Base-by-base conservation (phyloP, 176 grass and related monocot species). In the Aegilops tauschii region DNA sequence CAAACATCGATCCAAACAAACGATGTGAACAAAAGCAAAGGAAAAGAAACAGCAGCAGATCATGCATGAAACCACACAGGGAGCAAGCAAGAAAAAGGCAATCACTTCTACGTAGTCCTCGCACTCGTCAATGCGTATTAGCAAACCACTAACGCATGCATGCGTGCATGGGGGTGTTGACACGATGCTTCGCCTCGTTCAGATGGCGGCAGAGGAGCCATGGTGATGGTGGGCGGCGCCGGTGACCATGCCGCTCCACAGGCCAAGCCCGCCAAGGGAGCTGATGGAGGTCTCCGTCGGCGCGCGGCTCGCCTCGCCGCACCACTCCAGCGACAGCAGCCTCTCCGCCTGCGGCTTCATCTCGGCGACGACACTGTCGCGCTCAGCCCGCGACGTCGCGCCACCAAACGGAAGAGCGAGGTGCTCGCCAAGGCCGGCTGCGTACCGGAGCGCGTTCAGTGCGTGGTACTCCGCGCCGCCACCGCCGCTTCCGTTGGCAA, bases 231-330 rank as follows among this genome's bases (percentile, higher is more conserved):
- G 81, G 54, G 56, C 40, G 20, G 44, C 76, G 39, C 89, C 84
- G 62, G 84, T 80, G 30, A 93, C 79, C 92, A 97, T 90, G 77
- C 90, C 84, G 61, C 87, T 88, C 95, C 95, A 97, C 84, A 95
- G 78, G 40, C 87, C 92, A 16, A 91, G 39, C 29, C 87, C 84
- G 27, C 87, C 20, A 12, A 88, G 61, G 49, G 88, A 97, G 65
- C 80, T 73, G 18, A 90, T 87, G 67, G 89, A 86, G 85, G 86
- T 90, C 21, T 82, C 87, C 12, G 84, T 35, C 35, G 86, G 89
- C 68, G 86, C 87, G 4, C 89, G 89, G 42, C 87, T 92, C 5
- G 42, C 88, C 42, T 97, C 95, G 21, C 80, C 82, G 78, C 93
- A 95, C 95, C 95, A 95, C 31, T 97, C 92, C 77, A 95, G 85